These are phyloP conservation scores for Penicillium thymicola DNA, from an alignment of 2,329 filamentous ascomycete species.

Conservation along the genomic window DNA sequence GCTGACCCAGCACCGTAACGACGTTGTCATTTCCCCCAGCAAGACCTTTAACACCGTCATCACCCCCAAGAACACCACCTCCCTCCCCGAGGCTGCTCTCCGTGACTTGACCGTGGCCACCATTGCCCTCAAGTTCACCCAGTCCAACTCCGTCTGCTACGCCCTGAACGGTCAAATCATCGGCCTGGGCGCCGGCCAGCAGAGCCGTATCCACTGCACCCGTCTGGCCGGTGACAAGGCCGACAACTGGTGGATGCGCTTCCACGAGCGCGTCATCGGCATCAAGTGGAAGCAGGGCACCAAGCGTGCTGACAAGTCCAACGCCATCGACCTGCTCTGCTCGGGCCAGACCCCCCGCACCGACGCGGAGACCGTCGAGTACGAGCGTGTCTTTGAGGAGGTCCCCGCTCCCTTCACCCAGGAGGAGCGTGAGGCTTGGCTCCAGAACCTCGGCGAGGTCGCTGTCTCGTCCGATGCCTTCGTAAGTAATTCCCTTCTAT, in stretches of 20 bases:
- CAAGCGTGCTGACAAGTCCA: constrained; percentile 96
- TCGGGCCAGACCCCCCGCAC: constrained; percentile 82
- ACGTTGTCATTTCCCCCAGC: constrained; percentile 76
- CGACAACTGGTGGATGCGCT: constrained; percentile 99
- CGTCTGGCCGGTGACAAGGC: constrained; percentile 96
- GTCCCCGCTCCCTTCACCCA: constrained; percentile 78
- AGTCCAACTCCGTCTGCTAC: constrained; percentile 99
- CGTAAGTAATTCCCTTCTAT: constrained; percentile 53
- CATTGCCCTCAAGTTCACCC: constrained; percentile 96
- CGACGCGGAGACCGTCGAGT: constrained; percentile 79
- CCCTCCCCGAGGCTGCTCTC: constrained; percentile 75
- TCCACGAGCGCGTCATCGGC: constrained; percentile 81
- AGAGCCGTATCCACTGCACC: constrained; percentile 98
- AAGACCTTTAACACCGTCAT: constrained; percentile 80
- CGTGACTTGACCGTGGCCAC: constrained; percentile 92
- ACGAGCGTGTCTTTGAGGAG: constrained; percentile 85
- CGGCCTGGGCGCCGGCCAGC: constrained; percentile 91
- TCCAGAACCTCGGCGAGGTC: constrained; percentile 70
- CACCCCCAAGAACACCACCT: constrained; percentile 72
- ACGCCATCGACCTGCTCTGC: constrained; percentile 93
- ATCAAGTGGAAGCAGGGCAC: constrained; percentile 98
- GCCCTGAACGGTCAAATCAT: constrained; percentile 90
- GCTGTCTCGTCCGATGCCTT: constrained; percentile 93
- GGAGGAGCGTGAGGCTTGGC: constrained; percentile 83
- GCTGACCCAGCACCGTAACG: constrained; percentile 88